Conservation (phyloP, 306 rosid genomes). For the Lagenaria siceraria region DNA sequence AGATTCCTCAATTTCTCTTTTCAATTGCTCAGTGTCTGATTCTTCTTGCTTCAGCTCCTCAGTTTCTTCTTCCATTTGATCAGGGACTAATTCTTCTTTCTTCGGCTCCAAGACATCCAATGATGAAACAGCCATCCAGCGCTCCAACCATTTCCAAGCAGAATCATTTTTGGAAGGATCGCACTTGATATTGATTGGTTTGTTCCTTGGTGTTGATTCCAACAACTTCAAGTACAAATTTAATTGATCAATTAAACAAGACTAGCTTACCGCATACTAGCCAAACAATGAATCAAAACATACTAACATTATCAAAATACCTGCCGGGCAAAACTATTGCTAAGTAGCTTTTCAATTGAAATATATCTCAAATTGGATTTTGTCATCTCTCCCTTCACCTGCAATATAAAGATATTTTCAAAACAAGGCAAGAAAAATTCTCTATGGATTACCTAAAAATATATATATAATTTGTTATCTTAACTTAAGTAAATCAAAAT, state of each 20-base stretch:
- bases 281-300: background rate
- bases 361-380: constrained; percentile 27
- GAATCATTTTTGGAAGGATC: constrained; percentile 74
- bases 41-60: constrained; percentile 16
- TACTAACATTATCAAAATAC: constrained; percentile 25
- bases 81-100: constrained; percentile 16
- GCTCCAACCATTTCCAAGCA: constrained; percentile 97
- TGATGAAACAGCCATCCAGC: constrained; percentile 69
- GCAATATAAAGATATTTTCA: constrained; percentile 15
- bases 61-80: constrained; percentile 17
- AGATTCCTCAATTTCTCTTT: constrained; percentile 21
- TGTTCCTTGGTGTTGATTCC: constrained; percentile 62
- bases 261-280: background rate
- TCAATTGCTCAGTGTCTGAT: constrained; percentile 23
- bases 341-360: constrained; percentile 63
- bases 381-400: constrained; percentile 30
- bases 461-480: background rate
- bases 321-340: constrained; percentile 72
- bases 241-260: background rate
- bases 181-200: constrained; percentile 58
- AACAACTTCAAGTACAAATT: constrained; percentile 34
- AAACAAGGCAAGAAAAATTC: background rate
- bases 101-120: constrained; percentile 24
- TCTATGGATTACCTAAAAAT: background rate
- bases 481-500: background rate